Conservation (phyloP, 179 eudicot species). For the Beta lomatogona region DNA sequence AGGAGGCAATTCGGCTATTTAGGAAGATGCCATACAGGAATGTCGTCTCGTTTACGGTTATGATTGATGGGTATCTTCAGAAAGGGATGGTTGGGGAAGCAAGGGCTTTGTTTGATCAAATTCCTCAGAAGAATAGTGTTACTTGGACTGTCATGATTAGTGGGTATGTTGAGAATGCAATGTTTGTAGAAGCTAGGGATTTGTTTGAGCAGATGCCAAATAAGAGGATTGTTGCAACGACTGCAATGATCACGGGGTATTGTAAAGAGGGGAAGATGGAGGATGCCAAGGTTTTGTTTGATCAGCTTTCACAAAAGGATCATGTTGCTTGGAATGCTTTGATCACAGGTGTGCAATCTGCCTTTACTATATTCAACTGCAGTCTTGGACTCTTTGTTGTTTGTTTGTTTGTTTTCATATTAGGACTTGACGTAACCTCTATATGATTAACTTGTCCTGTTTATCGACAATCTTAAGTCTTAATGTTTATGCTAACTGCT, state of each 20-base stretch:
- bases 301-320: slow-evolving; percentile 35
- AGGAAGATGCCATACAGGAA: slow-evolving; percentile 33
- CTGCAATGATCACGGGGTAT: slow-evolving; percentile 44
- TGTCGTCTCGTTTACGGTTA: slow-evolving; percentile 39
- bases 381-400: background rate
- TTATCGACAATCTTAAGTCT: background rate
- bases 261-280: slow-evolving; percentile 45
- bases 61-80: slow-evolving; percentile 44
- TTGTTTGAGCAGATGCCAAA: slow-evolving; percentile 41
- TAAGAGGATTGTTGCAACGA: slow-evolving; percentile 33
- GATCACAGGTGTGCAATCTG: slow-evolving; percentile 7
- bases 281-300: slow-evolving; percentile 39
- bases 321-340: slow-evolving; percentile 31
- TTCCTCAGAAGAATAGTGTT: slow-evolving; percentile 30
- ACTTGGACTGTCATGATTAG: slow-evolving; percentile 51
- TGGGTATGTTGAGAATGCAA: slow-evolving; percentile 38
- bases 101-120: slow-evolving; percentile 38
- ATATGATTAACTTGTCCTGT: background rate
- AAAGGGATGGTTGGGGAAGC: slow-evolving; percentile 34
- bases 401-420: background rate
- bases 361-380: background rate
- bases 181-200: slow-evolving; percentile 32
- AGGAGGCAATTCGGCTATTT: slow-evolving; percentile 40
- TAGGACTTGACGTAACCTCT: background rate
- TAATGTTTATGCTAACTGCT: background rate